phyloP scores from a whole-genome alignment of 495 filamentous ascomycete genomes.

The Elasticomyces elasticus region DNA sequence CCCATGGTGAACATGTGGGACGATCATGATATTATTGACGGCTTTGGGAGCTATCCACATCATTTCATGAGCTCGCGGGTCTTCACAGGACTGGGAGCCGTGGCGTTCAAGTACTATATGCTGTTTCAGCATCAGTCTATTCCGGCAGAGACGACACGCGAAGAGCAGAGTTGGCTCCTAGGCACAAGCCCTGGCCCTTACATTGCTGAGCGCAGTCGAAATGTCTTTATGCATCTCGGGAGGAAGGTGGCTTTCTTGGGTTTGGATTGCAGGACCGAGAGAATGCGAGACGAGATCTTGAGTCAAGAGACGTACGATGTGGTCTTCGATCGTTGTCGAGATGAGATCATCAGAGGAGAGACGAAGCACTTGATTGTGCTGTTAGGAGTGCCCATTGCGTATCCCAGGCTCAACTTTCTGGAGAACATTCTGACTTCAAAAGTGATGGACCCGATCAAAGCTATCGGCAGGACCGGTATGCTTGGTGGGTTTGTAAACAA shows the following conservation, averaged over 20 bases:
- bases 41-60: constrained; percentile 85
- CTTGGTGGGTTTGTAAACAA: constrained; percentile 76
- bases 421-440: constrained; percentile 71
- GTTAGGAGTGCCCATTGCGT: constrained; percentile 68
- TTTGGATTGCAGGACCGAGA: constrained; percentile 83
- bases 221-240: constrained; percentile 76
- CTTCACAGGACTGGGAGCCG: constrained; percentile 75
- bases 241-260: constrained; percentile 70
- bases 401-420: constrained; percentile 73
- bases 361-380: constrained; percentile 84
- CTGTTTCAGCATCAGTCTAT: constrained; percentile 94
- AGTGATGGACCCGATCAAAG: constrained; percentile 76
- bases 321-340: constrained; percentile 72
- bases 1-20: constrained; percentile 98
- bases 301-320: constrained; percentile 69
- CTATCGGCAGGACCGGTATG: constrained; percentile 69
- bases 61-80: constrained; percentile 87
- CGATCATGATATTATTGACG: constrained; percentile 97
- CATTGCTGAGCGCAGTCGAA: constrained; percentile 75
- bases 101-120: constrained; percentile 97
- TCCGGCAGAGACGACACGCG: constrained; percentile 60
- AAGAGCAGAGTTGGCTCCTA: constrained; percentile 87
- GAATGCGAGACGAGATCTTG: constrained; percentile 73
- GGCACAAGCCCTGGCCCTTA: constrained; percentile 76
- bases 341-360: constrained; percentile 71